Evolutionary conservation across 2,329 filamentous ascomycete genomes (phyloP), one percentile per base, ranked within the genome.

Genomic region (Basipetospora chlamydospora): DNA sequence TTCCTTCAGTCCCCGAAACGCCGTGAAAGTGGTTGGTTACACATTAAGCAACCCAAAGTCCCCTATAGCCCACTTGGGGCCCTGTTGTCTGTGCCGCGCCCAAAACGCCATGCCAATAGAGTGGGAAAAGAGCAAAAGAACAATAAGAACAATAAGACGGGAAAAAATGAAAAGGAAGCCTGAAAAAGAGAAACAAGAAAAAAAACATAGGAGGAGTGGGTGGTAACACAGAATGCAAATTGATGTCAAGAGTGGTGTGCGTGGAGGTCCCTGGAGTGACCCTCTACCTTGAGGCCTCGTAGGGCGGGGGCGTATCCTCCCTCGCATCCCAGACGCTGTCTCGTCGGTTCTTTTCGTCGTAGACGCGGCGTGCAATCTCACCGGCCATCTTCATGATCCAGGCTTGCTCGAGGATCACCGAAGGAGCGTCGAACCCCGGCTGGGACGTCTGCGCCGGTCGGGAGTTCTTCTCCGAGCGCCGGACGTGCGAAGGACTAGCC

Each of bases 351-450:
- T 94, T 90, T 59, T 94, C 83, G 46, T 94, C 83, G 45, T 88
- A 83, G 44, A 93, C 85, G 39, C 84, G 80, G 35, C 77, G 67
- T 25, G 86, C 85, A 48, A 96, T 88, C 56, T 96, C 90, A 44
- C 78, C 79, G 5, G 88, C 87, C 73, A 98, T 90, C 63, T 94
- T 90, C 62, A 80, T 76, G 59, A 90, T 80, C 81, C 83, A 90
- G 3, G 82, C 83, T 54, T 85, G 79, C 52, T 86, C 80, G 18
- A 84, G 62, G 33, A 85, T 82, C 20, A 68, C 64, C 0, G 70
- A 70, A 10, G 67, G 37, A 2, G 23, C 21, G 13, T 38, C 35
- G 20, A 32, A 33, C 10, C 18, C 28, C 15, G 21, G 28, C 29
- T 16, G 21, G 3, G 30, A 11, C 17, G 23, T 13, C 20, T 32